These are phyloP conservation scores for Erythrobasidium hasegawianum DNA, from an alignment of 1,284 basidiomycete genomes.

Conservation along the genomic window DNA sequence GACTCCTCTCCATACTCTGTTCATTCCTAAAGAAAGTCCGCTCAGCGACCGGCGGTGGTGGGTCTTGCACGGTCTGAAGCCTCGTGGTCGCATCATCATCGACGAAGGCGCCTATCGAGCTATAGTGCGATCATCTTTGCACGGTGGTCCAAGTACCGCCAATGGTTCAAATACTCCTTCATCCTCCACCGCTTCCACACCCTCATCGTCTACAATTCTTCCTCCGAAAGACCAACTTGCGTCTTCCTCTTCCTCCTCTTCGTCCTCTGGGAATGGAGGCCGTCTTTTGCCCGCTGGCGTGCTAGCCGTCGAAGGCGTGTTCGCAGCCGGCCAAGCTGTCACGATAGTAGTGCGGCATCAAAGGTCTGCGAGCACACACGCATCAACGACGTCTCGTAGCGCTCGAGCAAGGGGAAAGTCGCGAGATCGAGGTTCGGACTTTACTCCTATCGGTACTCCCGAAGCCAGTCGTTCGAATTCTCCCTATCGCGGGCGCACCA, in stretches of 20 bases:
- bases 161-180: background rate
- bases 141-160: background rate
- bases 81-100: constrained; percentile 80
- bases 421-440: background rate
- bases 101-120: constrained; percentile 85
- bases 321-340: constrained; percentile 92
- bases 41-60: constrained; percentile 89
- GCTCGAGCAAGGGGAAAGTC: background rate
- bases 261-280: constrained; percentile 69
- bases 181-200: background rate
- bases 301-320: constrained; percentile 75
- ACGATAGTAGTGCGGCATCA: constrained; percentile 64
- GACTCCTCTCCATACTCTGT: constrained; percentile 78
- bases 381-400: no score
- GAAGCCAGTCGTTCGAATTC: constrained; percentile 11
- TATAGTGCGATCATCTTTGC: constrained; percentile 53
- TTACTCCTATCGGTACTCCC: background rate
- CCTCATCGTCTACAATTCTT: background rate
- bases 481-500: constrained; percentile 7
- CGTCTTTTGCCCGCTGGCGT: constrained; percentile 87
- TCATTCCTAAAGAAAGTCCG: constrained; percentile 68
- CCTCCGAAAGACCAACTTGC: background rate
- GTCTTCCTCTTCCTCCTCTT: constrained; percentile 16
- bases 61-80: constrained; percentile 87
- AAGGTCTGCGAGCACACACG: no score